A percentile compares a stretch with the other conserved stretches of the same genome.
These are phyloP conservation scores for Cokeromyces recurvatus DNA, from an alignment of 371 early-diverging fungal genomes.

Conservation along the genomic window DNA sequence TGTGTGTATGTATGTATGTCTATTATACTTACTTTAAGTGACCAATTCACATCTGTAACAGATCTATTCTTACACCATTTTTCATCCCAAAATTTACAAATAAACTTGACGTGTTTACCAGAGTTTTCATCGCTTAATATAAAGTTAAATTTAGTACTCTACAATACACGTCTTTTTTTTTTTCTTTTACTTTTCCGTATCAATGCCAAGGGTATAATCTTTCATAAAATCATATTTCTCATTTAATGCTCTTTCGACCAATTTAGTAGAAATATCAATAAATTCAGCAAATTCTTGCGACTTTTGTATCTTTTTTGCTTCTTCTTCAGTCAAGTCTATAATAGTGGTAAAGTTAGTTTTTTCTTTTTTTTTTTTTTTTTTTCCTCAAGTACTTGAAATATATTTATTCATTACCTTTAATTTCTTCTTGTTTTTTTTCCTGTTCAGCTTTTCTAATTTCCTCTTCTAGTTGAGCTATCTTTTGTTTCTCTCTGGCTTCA, in stretches of 20 bases:
- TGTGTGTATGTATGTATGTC: too few relatives aligned
- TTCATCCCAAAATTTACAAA: slow-evolving; percentile 77
- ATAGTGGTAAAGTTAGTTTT: neutral
- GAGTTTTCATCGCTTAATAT: slow-evolving; percentile 53
- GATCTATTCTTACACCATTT: slow-evolving; percentile 78
- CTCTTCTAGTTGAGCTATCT: slow-evolving; percentile 57
- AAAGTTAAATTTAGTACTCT: too few relatives aligned
- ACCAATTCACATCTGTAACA: slow-evolving; percentile 91
- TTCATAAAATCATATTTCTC: slow-evolving; percentile 89
- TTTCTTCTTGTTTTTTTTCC: slow-evolving; percentile 46
- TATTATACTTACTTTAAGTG: slow-evolving; percentile 70
- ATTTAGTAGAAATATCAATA: slow-evolving; percentile 79
- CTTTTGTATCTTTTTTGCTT: slow-evolving; percentile 63
- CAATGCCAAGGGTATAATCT: slow-evolving; percentile 84
- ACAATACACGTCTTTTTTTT: neutral
- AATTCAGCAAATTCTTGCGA: slow-evolving; percentile 82
- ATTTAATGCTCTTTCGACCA: slow-evolving; percentile 88
- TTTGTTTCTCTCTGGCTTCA: slow-evolving; percentile 55
- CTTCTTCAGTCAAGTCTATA: slow-evolving; percentile 80
- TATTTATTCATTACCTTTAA: slow-evolving; percentile 16
- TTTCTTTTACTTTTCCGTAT: slow-evolving; percentile 50
- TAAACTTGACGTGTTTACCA: slow-evolving; percentile 68
- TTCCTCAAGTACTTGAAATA: neutral
- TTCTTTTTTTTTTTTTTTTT: neutral
- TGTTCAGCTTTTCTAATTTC: slow-evolving; percentile 51